phyloP scores from a whole-genome alignment of 768 basidiomycete species.

The Mrakia gelida region DNA sequence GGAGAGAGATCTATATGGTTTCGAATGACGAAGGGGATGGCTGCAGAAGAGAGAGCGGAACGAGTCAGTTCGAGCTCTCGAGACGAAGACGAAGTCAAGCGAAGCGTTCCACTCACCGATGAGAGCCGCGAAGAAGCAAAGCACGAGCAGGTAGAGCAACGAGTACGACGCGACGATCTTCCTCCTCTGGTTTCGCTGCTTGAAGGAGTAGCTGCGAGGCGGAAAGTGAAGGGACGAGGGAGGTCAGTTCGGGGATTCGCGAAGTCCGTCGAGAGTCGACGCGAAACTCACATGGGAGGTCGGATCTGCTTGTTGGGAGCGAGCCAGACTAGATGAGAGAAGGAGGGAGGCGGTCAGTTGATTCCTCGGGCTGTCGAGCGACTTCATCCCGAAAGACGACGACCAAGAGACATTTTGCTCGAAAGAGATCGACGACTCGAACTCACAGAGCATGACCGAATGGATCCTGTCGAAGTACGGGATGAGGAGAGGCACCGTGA shows the following conservation, averaged over 20 bases:
- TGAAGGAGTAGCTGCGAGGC: slow-evolving; percentile 60
- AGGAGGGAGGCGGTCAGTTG: slow-evolving; percentile 78
- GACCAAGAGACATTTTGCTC: slow-evolving; percentile 31
- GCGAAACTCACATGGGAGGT: slow-evolving; percentile 56
- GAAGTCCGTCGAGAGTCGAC: no score
- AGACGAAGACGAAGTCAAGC: no score
- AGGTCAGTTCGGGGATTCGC: no score
- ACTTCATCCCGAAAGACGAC: no score
- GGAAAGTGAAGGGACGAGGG: no score
- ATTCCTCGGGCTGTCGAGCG: slow-evolving; percentile 49
- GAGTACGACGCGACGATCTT: slow-evolving; percentile 62
- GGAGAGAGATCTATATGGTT: slow-evolving; percentile 9
- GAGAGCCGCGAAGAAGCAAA: slow-evolving; percentile 31
- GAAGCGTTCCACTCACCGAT: slow-evolving; percentile 5
- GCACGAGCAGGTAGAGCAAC: slow-evolving; percentile 14
- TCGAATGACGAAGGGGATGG: slow-evolving; percentile 3
- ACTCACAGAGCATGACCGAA: slow-evolving; percentile 82
- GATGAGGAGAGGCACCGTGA: slow-evolving; percentile 79
- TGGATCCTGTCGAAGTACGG: slow-evolving; percentile 91
- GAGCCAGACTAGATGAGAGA: slow-evolving; percentile 80
- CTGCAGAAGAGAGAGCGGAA: neutral
- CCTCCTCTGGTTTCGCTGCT: slow-evolving; percentile 81
- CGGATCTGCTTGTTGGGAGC: slow-evolving; percentile 91
- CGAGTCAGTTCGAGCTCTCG: no score
- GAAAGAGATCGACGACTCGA: slow-evolving; percentile 44